Evolutionary conservation across 164 flowering plant genomes (phyloP).

Genomic region (Echeveria elegans): DNA sequence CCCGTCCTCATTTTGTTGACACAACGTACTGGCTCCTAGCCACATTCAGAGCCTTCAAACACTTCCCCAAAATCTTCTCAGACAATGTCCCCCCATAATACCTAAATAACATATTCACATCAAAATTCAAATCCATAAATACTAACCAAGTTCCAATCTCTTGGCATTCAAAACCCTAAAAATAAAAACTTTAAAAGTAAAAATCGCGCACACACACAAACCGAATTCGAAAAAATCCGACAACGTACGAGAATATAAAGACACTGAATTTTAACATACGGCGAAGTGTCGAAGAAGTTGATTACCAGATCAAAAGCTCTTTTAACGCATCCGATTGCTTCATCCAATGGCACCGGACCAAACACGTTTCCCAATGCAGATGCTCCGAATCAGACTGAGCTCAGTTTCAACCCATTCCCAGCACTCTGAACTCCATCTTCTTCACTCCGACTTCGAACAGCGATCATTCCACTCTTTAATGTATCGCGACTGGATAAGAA

Average conservation of each 20-base stretch:
- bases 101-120: slow-evolving; percentile 22
- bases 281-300: slow-evolving; percentile 98
- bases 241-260: background rate
- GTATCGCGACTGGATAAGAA: background rate
- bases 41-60: slow-evolving; percentile 53
- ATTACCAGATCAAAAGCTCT: slow-evolving; percentile 73
- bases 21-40: slow-evolving; percentile 70
- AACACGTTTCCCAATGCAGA: slow-evolving; percentile 90
- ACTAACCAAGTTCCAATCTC: background rate
- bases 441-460: background rate
- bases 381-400: slow-evolving; percentile 91
- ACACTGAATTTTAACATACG: slow-evolving; percentile 30
- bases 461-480: background rate
- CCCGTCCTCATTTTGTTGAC: slow-evolving; percentile 88
- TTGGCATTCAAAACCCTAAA: background rate
- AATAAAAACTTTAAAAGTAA: background rate
- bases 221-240: background rate
- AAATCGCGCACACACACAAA: background rate
- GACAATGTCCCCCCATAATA: slow-evolving; percentile 88
- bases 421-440: slow-evolving; percentile 41
- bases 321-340: slow-evolving; percentile 70
- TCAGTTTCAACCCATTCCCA: slow-evolving; percentile 73
- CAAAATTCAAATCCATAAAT: background rate
- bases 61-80: slow-evolving; percentile 73
- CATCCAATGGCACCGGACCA: slow-evolving; percentile 60